These are phyloP conservation scores for Xylariales sp. DNA, from an alignment of 2,329 filamentous ascomycete species.

Conservation along the genomic window DNA sequence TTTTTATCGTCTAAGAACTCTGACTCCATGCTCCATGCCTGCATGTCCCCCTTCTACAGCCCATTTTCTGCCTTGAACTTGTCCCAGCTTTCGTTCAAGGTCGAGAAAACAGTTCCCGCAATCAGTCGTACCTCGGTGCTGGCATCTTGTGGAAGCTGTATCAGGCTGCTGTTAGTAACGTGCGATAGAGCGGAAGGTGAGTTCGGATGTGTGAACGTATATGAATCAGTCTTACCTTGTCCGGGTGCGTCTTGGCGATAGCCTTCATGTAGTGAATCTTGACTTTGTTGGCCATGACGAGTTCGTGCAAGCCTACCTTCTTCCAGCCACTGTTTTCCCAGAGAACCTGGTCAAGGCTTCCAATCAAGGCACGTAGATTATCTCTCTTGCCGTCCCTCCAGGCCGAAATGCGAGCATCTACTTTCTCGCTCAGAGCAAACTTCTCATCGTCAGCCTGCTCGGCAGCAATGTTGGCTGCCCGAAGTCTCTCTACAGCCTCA, in stretches of 20 bases:
- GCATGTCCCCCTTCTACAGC: no score
- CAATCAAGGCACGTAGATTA: slow-evolving; percentile 82
- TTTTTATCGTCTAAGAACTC: no score
- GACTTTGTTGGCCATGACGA: slow-evolving; percentile 90
- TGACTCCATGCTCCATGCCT: no score
- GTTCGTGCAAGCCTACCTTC: slow-evolving; percentile 88
- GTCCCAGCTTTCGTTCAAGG: slow-evolving; percentile 69
- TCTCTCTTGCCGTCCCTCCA: slow-evolving; percentile 94
- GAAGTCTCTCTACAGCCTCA: slow-evolving; percentile 76
- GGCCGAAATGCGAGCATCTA: slow-evolving; percentile 71
- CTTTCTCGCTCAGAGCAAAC: slow-evolving; percentile 79
- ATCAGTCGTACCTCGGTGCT: slow-evolving; percentile 63
- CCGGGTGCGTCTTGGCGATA: slow-evolving; percentile 96
- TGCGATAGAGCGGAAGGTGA: neutral
- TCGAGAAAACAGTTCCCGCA: slow-evolving; percentile 61
- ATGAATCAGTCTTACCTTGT: slow-evolving; percentile 67
- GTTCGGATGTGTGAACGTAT: neutral
- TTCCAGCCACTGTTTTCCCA: slow-evolving; percentile 96
- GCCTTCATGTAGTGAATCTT: slow-evolving; percentile 99
- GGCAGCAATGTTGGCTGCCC: slow-evolving; percentile 79
- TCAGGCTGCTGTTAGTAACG: slow-evolving; percentile 10
- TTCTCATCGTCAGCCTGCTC: slow-evolving; percentile 89
- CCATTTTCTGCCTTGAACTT: slow-evolving; percentile 68
- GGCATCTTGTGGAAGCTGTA: slow-evolving; percentile 59
- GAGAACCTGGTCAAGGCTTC: slow-evolving; percentile 81